Conservation (phyloP, 176 grass and related monocot genomes). For the Carex cristatella region DNA sequence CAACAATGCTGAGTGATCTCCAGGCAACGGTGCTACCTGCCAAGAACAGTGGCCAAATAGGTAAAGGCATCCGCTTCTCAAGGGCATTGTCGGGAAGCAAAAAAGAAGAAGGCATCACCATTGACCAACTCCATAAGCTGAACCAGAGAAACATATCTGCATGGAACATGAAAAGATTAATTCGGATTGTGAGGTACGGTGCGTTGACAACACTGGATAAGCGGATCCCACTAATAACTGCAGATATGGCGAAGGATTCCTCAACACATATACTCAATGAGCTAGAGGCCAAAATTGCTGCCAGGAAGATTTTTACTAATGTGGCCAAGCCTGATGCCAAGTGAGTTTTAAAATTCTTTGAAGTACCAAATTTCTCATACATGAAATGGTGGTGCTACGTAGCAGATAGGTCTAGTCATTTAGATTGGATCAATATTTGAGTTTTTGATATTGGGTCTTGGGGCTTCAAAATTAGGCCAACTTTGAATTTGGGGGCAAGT, state of each 20-base stretch:
- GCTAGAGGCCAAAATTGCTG: constrained; percentile 78
- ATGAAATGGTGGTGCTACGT: neutral
- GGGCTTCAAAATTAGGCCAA: neutral
- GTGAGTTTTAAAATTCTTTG: constrained; percentile 28
- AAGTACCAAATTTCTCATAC: neutral
- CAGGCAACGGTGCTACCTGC: constrained; percentile 30
- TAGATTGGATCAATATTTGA: neutral
- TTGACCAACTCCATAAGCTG: constrained; percentile 80
- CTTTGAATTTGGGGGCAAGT: neutral
- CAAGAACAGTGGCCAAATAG: constrained; percentile 19
- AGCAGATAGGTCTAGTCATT: neutral
- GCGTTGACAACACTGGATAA: constrained; percentile 71
- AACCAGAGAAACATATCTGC: constrained; percentile 92
- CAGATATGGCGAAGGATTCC: constrained; percentile 29
- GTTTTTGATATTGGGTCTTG: neutral
- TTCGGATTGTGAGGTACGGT: constrained; percentile 76
- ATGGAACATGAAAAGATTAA: constrained; percentile 95
- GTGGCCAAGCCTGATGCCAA: constrained; percentile 64
- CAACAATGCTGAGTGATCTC: constrained; percentile 53
- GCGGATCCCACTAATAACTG: constrained; percentile 33
- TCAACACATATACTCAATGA: constrained; percentile 71
- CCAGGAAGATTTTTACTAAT: constrained; percentile 83
- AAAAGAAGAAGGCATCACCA: constrained; percentile 60
- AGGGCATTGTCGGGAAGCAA: constrained; percentile 27
- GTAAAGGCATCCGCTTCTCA: constrained; percentile 38